phyloP scores from a whole-genome alignment of 2,329 filamentous ascomycete genomes.

The Penicillium sclerotigenum region DNA sequence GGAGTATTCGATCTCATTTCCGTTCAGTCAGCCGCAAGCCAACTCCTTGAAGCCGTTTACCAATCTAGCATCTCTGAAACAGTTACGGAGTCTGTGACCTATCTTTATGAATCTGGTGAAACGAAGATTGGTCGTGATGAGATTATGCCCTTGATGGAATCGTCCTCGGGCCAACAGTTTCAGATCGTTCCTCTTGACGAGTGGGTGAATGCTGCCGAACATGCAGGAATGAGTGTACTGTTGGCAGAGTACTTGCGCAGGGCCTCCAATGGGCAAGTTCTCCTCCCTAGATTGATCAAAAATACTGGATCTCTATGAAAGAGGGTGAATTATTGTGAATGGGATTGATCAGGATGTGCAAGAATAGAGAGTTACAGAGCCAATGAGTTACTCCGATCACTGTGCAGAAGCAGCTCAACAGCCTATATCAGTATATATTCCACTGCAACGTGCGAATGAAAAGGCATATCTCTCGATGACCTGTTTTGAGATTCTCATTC shows the following conservation, averaged over 20 bases:
- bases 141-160: conserved; percentile 16
- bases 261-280: conserved; percentile 12
- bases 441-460: too few relatives aligned
- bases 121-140: conserved; percentile 14
- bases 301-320: too few relatives aligned
- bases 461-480: too few relatives aligned
- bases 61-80: not conserved
- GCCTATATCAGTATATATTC: too few relatives aligned
- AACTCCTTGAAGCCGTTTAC: conserved; percentile 12
- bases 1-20: conserved; percentile 23
- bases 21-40: conserved; percentile 16
- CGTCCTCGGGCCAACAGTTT: conserved; percentile 7
- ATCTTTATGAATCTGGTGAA: conserved; percentile 18
- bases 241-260: conserved; percentile 19
- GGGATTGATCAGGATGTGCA: not conserved
- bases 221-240: conserved; percentile 20
- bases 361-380: not conserved
- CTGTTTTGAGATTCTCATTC: not conserved
- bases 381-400: not conserved
- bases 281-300: conserved; percentile 19
- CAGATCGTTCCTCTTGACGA: conserved; percentile 12
- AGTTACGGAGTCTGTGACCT: not conserved
- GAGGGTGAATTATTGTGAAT: too few relatives aligned
- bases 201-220: conserved; percentile 20
- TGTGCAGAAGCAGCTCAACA: not conserved